These are phyloP conservation scores for Microsporum canis DNA, from an alignment of 2,329 filamentous ascomycete genomes.

Conservation along the genomic window DNA sequence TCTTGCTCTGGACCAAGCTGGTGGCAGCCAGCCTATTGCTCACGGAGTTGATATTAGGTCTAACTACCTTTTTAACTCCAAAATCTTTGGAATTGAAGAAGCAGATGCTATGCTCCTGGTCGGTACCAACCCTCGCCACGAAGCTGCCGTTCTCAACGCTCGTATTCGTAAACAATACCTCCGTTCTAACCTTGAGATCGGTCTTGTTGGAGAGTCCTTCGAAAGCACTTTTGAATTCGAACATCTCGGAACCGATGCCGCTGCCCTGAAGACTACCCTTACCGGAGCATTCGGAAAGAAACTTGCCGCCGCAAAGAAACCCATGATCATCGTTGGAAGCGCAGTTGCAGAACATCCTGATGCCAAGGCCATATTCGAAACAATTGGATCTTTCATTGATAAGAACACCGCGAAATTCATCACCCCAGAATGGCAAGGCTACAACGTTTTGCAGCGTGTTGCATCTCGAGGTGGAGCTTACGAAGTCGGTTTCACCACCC, in stretches of 20 bases:
- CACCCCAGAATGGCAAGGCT: slow-evolving; percentile 89
- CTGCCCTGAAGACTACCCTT: slow-evolving; percentile 73
- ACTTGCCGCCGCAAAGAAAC: slow-evolving; percentile 72
- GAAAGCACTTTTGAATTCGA: slow-evolving; percentile 93
- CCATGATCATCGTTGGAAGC: slow-evolving; percentile 94
- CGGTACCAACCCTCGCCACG: slow-evolving; percentile 88
- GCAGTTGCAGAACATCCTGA: slow-evolving; percentile 83
- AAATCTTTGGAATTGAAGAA: slow-evolving; percentile 85
- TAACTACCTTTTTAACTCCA: slow-evolving; percentile 95
- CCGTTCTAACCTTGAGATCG: slow-evolving; percentile 85
- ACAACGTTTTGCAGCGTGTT: slow-evolving; percentile 88
- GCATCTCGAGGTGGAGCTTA: slow-evolving; percentile 89
- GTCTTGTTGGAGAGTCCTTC: slow-evolving; percentile 79
- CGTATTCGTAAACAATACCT: slow-evolving; percentile 98
- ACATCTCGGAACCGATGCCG: slow-evolving; percentile 70
- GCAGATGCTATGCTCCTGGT: slow-evolving; percentile 85
- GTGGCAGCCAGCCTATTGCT: slow-evolving; percentile 69
- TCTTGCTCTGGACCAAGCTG: slow-evolving; percentile 79
- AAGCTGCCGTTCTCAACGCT: slow-evolving; percentile 89
- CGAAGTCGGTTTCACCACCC: slow-evolving; percentile 87
- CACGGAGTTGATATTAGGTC: slow-evolving; percentile 89
- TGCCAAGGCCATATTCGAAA: slow-evolving; percentile 86
- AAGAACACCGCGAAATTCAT: slow-evolving; percentile 84
- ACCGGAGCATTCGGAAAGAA: slow-evolving; percentile 86
- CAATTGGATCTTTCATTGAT: slow-evolving; percentile 78